Base-by-base conservation (phyloP, 2,329 filamentous ascomycete genomes). In the Aspergillus luchuensis region DNA sequence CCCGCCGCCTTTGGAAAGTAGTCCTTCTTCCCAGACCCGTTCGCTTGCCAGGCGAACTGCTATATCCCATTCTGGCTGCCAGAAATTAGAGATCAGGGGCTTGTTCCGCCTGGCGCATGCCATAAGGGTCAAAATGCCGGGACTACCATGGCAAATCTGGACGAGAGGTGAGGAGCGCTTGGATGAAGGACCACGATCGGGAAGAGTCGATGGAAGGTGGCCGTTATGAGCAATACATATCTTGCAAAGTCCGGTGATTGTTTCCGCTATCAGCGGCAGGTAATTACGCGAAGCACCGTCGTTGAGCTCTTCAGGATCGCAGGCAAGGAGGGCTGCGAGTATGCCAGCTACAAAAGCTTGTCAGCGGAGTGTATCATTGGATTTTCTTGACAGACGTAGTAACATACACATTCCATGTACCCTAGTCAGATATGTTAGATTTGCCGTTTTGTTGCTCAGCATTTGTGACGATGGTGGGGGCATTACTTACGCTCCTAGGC, bases 131-230 rank as follows among this genome's bases (percentile, higher is more conserved):
- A 80, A 65, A 4, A 78, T 61, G 0, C 75, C 76, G 1, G 78
- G 78, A 15, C 71, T 71, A 2, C 78, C 78, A 57, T 80, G 78
- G 36, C 78, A 80, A 36, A 79, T 67, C 48, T 80, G 78, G 2
- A 79, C 73, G 10, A 79, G 70, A 39, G 72, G 71, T 1, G 70
- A 73, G 11, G 60, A 21, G 33, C 64, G 67, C 4, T 6, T 45
- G 23, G 63, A 54, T 3, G 57, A 56, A 39, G 65, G 62, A 7
- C 49, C 63, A 33, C 64, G 69, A 2, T 66, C 64, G 1, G 78
- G 78, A 25, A 78, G 67, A 4, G 71, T 66, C 49, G 72, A 76
- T 2, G 77, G 77, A 3, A 80, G 67, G 58, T 79, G 76, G 7
- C 78, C 78, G 7, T 73, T 64, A 19, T 70, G 66, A 5, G 66